Evolutionary conservation across 2,329 filamentous ascomycete genomes (phyloP), one percentile per base, ranked within the genome.

Genomic region (Verruconis gallopava): DNA sequence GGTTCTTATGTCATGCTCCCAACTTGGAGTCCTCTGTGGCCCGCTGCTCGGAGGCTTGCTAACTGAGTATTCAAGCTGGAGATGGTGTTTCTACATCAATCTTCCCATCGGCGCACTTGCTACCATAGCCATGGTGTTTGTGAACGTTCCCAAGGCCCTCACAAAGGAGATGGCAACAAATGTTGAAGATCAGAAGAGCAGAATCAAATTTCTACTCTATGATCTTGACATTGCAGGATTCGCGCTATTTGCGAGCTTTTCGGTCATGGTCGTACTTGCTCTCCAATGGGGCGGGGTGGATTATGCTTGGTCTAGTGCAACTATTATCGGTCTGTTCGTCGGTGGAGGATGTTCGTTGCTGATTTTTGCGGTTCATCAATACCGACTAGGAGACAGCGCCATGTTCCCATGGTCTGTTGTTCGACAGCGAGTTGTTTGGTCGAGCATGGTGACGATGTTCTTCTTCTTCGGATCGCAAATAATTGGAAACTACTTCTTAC

Each of bases 401-500:
- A 57, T 56, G 1, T 52, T 60, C 4, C 38, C 46, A 25, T 46
- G 43, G 2, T 34, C 41, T 17, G 42, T 52, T 25, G 35, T 51
- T 17, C 33, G 6, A 9, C 19, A 28, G 6, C 34, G 36, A 2
- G 35, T 12, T 18, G 21, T 44, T 3, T 18, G n/a, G 9, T 9
- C 9, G 19, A 33, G 19, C 32, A 6, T 5, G 11, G 40, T 55
- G 6, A 67, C 54, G 44, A 49, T 54, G 9, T 57, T 65, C 48
- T 40, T 22, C 6, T 9, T 39, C 20, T 6, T 17, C 18, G 21
- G 21, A 11, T 36, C 45, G 5, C 63, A 57, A 40, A 57, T 63
- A 42, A 19, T 62, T 11, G 38, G 60, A 1, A 48, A 67, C 5
- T 69, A 67, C 50, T 59, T 42, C 47, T 67, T 93, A 4, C 57